Conservation (phyloP, 768 basidiomycete species). For the Lyophyllum decastes region DNA sequence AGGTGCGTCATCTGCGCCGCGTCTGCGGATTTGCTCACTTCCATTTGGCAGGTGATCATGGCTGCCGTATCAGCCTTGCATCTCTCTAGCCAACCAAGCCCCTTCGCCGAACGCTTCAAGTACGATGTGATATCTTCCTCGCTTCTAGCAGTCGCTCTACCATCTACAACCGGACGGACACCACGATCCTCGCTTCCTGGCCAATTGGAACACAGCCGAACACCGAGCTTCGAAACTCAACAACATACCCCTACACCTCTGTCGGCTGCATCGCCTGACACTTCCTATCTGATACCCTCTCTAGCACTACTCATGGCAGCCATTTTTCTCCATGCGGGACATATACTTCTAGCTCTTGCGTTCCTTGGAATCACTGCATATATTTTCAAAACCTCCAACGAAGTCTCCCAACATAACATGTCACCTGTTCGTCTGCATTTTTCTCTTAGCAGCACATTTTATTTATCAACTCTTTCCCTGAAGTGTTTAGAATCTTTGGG, state of each 20-base stretch:
- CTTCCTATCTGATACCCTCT: conserved; percentile 41
- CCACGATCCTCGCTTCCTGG: conserved; percentile 47
- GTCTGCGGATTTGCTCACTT: background rate
- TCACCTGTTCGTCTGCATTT: conserved; percentile 45
- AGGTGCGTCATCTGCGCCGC: conserved; percentile 35
- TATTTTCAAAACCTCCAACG: conserved; percentile 30
- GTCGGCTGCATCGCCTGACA: conserved; percentile 30
- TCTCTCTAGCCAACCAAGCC: conserved; percentile 36
- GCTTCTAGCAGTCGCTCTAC: conserved; percentile 59
- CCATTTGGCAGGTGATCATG: conserved; percentile 34
- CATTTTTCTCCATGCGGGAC: conserved; percentile 43
- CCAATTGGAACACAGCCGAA: conserved; percentile 46
- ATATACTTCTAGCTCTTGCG: conserved; percentile 40
- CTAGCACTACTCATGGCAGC: conserved; percentile 37
- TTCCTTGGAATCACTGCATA: conserved; percentile 39
- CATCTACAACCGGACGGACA: conserved; percentile 33
- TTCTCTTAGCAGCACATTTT: conserved; percentile 1
- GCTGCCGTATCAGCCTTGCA: conserved; percentile 37
- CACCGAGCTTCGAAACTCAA: conserved; percentile 36
- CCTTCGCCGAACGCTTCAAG: conserved; percentile 80
- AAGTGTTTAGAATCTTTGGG: conserved; percentile 69
- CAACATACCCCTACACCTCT: conserved; percentile 18
- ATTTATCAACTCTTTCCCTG: conserved; percentile 6
- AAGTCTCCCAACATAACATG: conserved; percentile 49
- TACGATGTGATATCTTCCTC: conserved; percentile 83